Base-by-base conservation (phyloP, 352 stramenopile species). In the Phytophthora megakarya region DNA sequence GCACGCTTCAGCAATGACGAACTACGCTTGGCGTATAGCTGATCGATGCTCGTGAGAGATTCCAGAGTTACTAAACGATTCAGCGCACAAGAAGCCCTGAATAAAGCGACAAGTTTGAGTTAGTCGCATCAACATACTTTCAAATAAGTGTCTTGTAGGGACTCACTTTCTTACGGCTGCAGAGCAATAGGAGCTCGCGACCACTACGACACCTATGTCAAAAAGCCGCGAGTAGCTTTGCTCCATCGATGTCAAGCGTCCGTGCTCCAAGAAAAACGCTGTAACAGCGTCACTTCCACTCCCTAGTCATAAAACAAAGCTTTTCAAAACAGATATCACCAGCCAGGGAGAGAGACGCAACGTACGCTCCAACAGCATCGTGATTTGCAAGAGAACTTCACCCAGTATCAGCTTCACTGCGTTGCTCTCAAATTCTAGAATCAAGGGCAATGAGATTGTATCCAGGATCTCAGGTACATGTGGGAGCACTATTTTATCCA, bases 401-500 rank as follows among this genome's bases (percentile, higher is more conserved):
- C 59, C 67, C 28, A 90, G 57, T 25, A 70, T 64, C 16, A 28
- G 28, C 33, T 79, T 81, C 32, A 81, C 61, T 0, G 50, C 25
- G 12, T 55, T 47, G 18, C 80, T 76, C 48, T 89, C 73, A 40
- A 89, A 75, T 10, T 78, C 67, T 18, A 81, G 45, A 23, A 90
- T 74, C 16, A 74, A 76, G 7, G 49, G 61, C n/a, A 61, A 48
- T 11, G 51, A 26, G 15, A 90, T 55, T 2, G 71, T 63, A 7
- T 89, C 76, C 15, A 89, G 69, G 21, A 92, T 71, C 2, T 79
- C 76, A 15, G 72, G 66, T 9, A 91, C 61, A 37, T 92, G 83
- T 6, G 82, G 72, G 15, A 93, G 57, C 44, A 93, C 55, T 46
- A 58, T 67, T 37, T 73, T 78, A 48, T 88, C 78, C 32, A 88